Evolutionary conservation across 352 stramenopile genomes (phyloP).

Genomic region (Phytophthora litchii): DNA sequence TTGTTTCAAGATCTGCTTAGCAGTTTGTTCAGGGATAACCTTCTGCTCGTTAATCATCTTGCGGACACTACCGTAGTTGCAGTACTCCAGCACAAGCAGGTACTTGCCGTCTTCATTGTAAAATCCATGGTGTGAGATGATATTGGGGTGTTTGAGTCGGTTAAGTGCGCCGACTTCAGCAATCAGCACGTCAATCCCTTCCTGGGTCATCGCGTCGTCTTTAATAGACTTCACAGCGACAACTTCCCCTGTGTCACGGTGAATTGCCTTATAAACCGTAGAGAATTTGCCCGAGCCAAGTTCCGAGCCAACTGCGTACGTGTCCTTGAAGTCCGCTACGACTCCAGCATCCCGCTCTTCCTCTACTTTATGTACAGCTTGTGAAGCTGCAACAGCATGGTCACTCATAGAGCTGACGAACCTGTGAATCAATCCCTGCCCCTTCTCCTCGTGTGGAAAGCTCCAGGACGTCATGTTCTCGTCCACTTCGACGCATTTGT

Average conservation of each 20-base stretch:
- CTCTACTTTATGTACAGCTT: slow-evolving; percentile 18
- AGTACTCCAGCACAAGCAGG: slow-evolving; percentile 89
- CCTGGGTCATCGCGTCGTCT: slow-evolving; percentile 46
- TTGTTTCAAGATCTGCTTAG: slow-evolving; percentile 78
- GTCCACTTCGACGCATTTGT: slow-evolving; percentile 48
- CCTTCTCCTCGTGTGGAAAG: slow-evolving; percentile 17
- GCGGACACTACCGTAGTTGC: slow-evolving; percentile 81
- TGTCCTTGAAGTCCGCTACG: slow-evolving; percentile 50
- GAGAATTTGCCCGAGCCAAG: slow-evolving; percentile 69
- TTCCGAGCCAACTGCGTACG: slow-evolving; percentile 64
- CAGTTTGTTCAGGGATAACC: slow-evolving; percentile 66
- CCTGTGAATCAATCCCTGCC: slow-evolving; percentile 36
- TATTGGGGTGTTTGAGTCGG: slow-evolving; percentile 78
- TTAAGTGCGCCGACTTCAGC: slow-evolving; percentile 73
- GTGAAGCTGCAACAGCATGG: slow-evolving; percentile 27
- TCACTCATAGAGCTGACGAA: slow-evolving; percentile 46
- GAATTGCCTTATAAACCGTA: slow-evolving; percentile 55
- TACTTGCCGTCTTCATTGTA: slow-evolving; percentile 80
- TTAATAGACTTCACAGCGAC: slow-evolving; percentile 77
- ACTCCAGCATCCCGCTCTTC: slow-evolving; percentile 3
- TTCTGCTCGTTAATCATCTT: slow-evolving; percentile 69
- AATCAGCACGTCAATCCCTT: slow-evolving; percentile 70
- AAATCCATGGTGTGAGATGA: slow-evolving; percentile 84
- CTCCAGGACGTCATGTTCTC: slow-evolving; percentile 41
- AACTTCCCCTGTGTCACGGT: slow-evolving; percentile 44